Percentiles rank a stretch among this genome's conserved stretches.
Evolutionary conservation across 1,284 basidiomycete genomes (phyloP).

Genomic region (Vanrija humicola): DNA sequence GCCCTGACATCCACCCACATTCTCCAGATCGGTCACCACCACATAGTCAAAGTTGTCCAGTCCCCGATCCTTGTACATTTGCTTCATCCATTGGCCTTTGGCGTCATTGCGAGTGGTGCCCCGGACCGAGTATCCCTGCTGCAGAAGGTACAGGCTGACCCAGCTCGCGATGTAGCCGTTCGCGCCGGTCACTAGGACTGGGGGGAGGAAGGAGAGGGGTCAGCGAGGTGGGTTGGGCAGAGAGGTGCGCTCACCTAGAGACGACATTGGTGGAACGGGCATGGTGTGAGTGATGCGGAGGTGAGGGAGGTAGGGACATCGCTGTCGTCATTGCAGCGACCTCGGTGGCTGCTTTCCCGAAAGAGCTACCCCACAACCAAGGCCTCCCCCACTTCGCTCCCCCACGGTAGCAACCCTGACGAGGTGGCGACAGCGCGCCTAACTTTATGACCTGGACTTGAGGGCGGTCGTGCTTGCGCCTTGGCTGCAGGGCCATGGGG

Average conservation of each 20-base stretch:
- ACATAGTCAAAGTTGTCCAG: slow-evolving; percentile 52
- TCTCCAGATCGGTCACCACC: slow-evolving; percentile 55
- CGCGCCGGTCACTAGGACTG: slow-evolving; percentile 42
- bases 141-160: slow-evolving; percentile 34
- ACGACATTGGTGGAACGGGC: slow-evolving; percentile 14
- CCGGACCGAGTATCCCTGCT: slow-evolving; percentile 43
- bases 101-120: slow-evolving; percentile 48
- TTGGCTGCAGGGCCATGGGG: too few species aligned
- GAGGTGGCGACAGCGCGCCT: too few species aligned
- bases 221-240: background rate
- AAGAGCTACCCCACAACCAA: too few species aligned
- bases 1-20: slow-evolving; percentile 30
- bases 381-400: too few species aligned
- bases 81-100: slow-evolving; percentile 48
- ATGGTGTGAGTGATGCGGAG: background rate
- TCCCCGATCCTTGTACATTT: slow-evolving; percentile 28
- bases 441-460: too few species aligned
- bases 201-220: background rate
- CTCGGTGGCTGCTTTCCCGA: too few species aligned
- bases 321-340: too few species aligned
- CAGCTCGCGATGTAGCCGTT: slow-evolving; percentile 42
- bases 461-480: too few species aligned
- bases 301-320: too few species aligned
- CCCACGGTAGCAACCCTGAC: too few species aligned
- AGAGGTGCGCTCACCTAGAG: slow-evolving; percentile 3